Evolutionary conservation across 768 basidiomycete species (phyloP), one percentile per base, ranked within the genome.

Genomic region (Leccinum longicurvipes): DNA sequence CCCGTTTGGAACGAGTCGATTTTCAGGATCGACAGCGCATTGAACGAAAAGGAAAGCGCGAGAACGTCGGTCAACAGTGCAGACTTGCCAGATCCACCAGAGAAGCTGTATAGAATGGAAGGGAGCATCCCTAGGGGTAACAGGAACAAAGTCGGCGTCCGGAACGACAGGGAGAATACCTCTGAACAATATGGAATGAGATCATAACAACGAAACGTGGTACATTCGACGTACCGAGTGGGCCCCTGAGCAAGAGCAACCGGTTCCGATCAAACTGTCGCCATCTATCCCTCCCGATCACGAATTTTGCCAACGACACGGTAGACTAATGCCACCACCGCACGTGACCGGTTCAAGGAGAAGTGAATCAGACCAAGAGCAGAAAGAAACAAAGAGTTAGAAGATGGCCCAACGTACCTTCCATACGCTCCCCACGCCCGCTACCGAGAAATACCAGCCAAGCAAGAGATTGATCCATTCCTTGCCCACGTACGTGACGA

Each of bases 1-100:
- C 93, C 96, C 15, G 96, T 97, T 64, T 79, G 73, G 78, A 98
- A 96, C 9, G 90, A 90, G 71, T 98, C 96, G 29, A 98, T 72
- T 69, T 86, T 88, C 62, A 98, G 76, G 57, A 94, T 69, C 34
- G 84, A 79, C 50, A 98, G 74, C 4, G 91, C 87, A 60, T 87
- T 90, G 69, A 89, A 84, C 24, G 87, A 82, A 67, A 96, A 90
- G 2, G 91, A 90, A 50, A 97, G 84, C 59, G 72, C 79, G 1
- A 85, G 70, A 4, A 95, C 66, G 72, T 97, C 88, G 25, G 86
- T 89, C n/a, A 93, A 72, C 27, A 93, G 62, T 47, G 83, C 86
- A 28, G 90, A 84, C 63, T 82, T 84, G 49, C 77, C 77, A 21
- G 67, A 62, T 56, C 70, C 66, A 32, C 71, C 39, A 57, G 74